Evolutionary conservation across 2,329 filamentous ascomycete species (phyloP).

Genomic region (Graphiopsis chlorocephala): DNA sequence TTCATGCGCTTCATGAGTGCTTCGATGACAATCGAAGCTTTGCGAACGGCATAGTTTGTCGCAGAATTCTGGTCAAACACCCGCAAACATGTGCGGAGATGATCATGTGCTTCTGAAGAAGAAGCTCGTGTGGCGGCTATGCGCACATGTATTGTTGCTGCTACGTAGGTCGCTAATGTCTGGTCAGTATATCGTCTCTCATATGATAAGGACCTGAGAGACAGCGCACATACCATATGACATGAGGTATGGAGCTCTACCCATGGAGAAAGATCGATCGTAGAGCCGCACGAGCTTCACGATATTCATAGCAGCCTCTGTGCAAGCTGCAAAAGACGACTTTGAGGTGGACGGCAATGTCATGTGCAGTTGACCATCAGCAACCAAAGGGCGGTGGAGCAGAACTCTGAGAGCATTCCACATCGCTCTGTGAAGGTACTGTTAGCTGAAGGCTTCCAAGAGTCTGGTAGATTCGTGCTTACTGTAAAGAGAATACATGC

Average conservation of each 20-base stretch:
- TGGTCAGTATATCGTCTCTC: not conserved
- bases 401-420: conserved; percentile 54
- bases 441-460: not conserved
- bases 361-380: conserved; percentile 49
- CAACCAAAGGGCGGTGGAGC: conserved; percentile 54
- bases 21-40: conserved; percentile 46
- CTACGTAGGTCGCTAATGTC: conserved; percentile 48
- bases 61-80: conserved; percentile 51
- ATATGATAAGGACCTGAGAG: not conserved
- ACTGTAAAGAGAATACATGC: conserved; percentile 13
- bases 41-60: conserved; percentile 50
- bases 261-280: conserved; percentile 45
- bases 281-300: conserved; percentile 46
- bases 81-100: conserved; percentile 45
- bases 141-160: conserved; percentile 52
- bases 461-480: not conserved
- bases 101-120: conserved; percentile 40
- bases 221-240: conserved; percentile 43
- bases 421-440: conserved; percentile 38
- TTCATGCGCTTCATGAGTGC: conserved; percentile 47
- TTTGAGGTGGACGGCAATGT: conserved; percentile 41
- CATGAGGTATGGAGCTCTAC: conserved; percentile 52
- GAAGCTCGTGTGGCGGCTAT: conserved; percentile 48
- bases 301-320: conserved; percentile 47
- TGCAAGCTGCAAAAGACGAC: conserved; percentile 46